Evolutionary conservation across 78 protist species (phyloP).

Genomic region (Paratrimastix pyriformis): DNA sequence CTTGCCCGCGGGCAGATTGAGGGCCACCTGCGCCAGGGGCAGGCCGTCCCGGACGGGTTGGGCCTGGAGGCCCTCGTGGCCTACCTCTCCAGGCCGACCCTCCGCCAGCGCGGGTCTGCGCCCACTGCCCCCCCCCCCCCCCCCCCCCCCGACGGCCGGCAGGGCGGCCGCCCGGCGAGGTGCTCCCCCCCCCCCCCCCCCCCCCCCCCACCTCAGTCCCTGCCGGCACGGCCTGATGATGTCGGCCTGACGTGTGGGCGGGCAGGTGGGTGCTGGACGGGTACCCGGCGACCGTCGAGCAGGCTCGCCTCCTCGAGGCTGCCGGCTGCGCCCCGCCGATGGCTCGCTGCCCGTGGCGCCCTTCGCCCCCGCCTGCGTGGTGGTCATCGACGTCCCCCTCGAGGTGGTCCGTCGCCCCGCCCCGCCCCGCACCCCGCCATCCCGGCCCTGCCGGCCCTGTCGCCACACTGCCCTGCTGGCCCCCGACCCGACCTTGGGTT

Average conservation of each 20-base stretch:
- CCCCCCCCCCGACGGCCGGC: background rate
- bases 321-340: too few species aligned
- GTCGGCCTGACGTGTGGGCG: too few species aligned
- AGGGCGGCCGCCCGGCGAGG: background rate
- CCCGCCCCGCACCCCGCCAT: too few species aligned
- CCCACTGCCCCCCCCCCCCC: background rate
- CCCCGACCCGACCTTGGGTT: too few species aligned
- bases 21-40: background rate
- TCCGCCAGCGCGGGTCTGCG: background rate
- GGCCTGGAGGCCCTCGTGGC: background rate
- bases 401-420: too few species aligned
- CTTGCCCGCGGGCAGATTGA: too few species aligned
- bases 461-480: too few species aligned
- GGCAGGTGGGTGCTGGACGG: slow-evolving; percentile 8
- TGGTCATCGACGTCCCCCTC: background rate
- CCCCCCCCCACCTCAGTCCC: background rate
- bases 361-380: background rate
- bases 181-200: background rate
- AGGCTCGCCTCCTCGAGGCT: background rate
- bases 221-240: too few species aligned
- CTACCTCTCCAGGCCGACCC: background rate
- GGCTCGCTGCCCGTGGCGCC: too few species aligned
- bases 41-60: background rate
- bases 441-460: too few species aligned
- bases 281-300: slow-evolving; percentile 4